Base-by-base conservation (phyloP, 2,329 filamentous ascomycete genomes). In the Aurifilum marmelostoma region DNA sequence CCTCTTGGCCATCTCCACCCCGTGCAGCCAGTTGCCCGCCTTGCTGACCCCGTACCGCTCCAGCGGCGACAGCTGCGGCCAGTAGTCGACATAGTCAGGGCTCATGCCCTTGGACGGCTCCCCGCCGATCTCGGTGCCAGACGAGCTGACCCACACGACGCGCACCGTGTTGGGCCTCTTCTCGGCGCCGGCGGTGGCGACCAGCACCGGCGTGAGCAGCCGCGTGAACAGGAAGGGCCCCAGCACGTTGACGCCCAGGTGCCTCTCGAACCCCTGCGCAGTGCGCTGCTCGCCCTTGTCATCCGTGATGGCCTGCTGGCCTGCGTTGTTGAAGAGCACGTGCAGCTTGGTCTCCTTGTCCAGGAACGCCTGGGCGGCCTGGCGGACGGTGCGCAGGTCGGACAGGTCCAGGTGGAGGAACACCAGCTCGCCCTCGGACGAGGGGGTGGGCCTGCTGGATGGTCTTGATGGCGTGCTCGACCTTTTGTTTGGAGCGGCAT, bases 261-360 rank as follows among this genome's bases (percentile, higher is more conserved):
- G 52, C 24, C 56, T 29, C 54, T 70, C 68, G 43, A 60, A 61
- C 61, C 68, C 66, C 32, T 70, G 68, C n/a, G 73, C 69, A 27
- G 75, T 75, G 21, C 59, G n/a, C 34, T 16, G 32, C 32, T 64
- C 77, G 84, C 65, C 84, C 82, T 29, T 79, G 79, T 1, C 32
- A n/a, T 34, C 32, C 32, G 32, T 21, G 18, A 60, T 7, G 4
- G 52, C 52, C 58, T 37, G 32, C 7, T 39, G 74, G 9, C 77
- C 80, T 2, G 81, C 80, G 72, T 82, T 82, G 73, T 82, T 78
- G 72, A 80, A 77, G 27, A 82, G 73, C 8, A 80, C 76, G 71
- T 82, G 75, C 14, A 83, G 73, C 43, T 75, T 73, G 1, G 41
- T 50, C 65, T 75, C 73, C 24, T 59, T 47, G 3, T 69, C 65